Evolutionary conservation across 148 eudicot genomes (phyloP), one percentile per base, ranked within the genome.

Genomic region (Drosera capensis): DNA sequence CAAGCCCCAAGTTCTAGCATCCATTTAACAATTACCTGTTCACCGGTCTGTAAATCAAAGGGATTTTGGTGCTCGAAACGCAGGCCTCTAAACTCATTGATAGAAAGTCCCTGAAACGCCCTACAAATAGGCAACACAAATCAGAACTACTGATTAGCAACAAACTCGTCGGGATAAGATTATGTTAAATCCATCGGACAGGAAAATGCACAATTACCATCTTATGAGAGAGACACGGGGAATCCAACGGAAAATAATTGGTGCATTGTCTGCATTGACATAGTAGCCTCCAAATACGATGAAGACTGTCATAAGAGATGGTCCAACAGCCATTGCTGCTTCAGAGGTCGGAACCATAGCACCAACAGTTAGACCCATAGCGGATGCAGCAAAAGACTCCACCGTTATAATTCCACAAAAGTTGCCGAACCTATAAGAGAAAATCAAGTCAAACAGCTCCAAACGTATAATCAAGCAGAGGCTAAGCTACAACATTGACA

Each of bases 41-140:
- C 88, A 13, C 99, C 99, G 46, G 82, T 68, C 71, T 80, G 93
- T 58, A 84, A 39, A 61, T 90, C 99, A 50, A 62, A 73, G 42
- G 93, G 61, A 60, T 80, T 51, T 58, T 80, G 82, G 66, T 76
- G 83, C 47, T 90, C 95, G 61, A 90, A 90, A 44, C 80, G 59
- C 49, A 90, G 88, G 49, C 88, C 99, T 42, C 59, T 73, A 50
- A 90, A 84, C 66, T 90, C 99, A 55, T 84, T 90, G 58, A 90
- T 90, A 76, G 95, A 90, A 51, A 90, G 87, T 65, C 99, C 99
- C 77, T 90, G 85, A 68, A 84, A 90, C 28, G 95, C 99, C 99
- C 99, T 90, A 65, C 37, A 54, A 60, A 40, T 24, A 48, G 48
- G 29, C 6, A 38, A 41, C 18, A 2, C 22, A 41, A 3, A 41